Evolutionary conservation across 1,284 basidiomycete genomes (phyloP), one percentile per base, ranked within the genome.

Genomic region (Puccinia triticina): DNA sequence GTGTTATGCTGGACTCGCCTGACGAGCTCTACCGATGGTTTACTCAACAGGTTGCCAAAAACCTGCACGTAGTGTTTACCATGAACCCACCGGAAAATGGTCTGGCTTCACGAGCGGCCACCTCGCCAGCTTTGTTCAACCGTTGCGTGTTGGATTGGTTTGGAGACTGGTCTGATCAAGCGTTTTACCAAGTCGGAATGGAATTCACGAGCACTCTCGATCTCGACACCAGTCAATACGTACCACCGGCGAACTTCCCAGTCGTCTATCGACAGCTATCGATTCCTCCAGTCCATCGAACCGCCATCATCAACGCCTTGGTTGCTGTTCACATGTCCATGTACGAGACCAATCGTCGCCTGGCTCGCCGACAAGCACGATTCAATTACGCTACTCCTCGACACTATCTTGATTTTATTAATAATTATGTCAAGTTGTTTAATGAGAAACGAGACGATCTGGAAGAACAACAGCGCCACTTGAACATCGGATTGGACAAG

Each of bases 51-150:
- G 95, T 98, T 34, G 95, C 95, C 4, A 93, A 94, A 88, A 98
- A 98, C 86, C 89, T 98, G 1, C 96, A 98, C 85, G 96, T 98
- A 48, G 95, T 98, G 7, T 97, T 98, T 88, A 98, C 97, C 3
- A 99, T 99, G 97, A 99, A 99, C 85, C 97, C 97, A 43, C 96
- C 97, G 0, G 93, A 95, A 85, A 95, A 96, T 83, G 96, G 95
- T 7, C 90, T 98, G 23, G 96, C 95, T 8, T 95, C 94, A 26
- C 91, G 96, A 82, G 97, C 96, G 11, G 96, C 97, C 0, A 98
- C 97, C 0, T 98, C 96, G 0, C 97, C 97, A 5, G 96, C 96
- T 23, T 89, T 98, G 85, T 98, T 98, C 91, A 98, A 98, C 88
- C 92, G 96, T 89, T 98, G 96, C 87, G 96, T 98, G 7, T 90